Percentiles rank a stretch among this genome's conserved stretches.
Evolutionary conservation across 192 early-diverging fungal species (phyloP).

Genomic region (Entophlyctis luteolus): DNA sequence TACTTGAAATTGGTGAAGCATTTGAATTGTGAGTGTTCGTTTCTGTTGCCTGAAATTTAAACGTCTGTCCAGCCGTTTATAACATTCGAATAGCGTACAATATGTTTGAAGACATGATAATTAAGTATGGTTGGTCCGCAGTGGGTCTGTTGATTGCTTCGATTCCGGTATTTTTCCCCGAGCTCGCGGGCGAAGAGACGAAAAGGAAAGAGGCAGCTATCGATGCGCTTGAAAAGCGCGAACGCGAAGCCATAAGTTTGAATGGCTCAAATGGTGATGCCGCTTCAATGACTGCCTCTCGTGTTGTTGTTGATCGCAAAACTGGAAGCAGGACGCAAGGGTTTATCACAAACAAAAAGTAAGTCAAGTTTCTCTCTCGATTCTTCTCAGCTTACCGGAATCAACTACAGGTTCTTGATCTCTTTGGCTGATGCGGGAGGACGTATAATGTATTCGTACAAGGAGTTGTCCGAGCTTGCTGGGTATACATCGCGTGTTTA

Average conservation of each 20-base stretch:
- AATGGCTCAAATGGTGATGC: background rate
- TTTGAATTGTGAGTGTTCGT: constrained; percentile 37
- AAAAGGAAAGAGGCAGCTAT: constrained; percentile 22
- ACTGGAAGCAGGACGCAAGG: constrained; percentile 45
- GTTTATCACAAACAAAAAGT: constrained; percentile 46
- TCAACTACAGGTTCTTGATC: constrained; percentile 71
- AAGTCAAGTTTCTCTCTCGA: background rate
- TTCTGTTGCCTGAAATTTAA: background rate
- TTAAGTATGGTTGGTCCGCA: constrained; percentile 96
- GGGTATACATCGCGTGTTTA: constrained; percentile 90
- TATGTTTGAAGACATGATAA: constrained; percentile 81
- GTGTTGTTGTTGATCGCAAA: constrained; percentile 15
- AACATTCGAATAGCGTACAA: constrained; percentile 51
- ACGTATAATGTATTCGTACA: constrained; percentile 89
- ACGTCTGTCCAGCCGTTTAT: constrained; percentile 37
- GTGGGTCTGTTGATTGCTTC: constrained; percentile 78
- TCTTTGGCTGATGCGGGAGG: constrained; percentile 87
- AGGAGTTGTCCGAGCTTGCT: constrained; percentile 89
- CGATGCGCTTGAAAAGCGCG: constrained; percentile 8
- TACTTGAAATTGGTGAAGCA: constrained; percentile 49
- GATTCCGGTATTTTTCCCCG: constrained; percentile 79
- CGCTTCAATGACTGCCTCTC: background rate
- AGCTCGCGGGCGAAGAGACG: constrained; percentile 26
- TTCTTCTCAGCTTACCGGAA: background rate
- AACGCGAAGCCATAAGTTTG: background rate